Conservation (phyloP, 2,329 filamentous ascomycete genomes). For the Fonsecaea nubica region DNA sequence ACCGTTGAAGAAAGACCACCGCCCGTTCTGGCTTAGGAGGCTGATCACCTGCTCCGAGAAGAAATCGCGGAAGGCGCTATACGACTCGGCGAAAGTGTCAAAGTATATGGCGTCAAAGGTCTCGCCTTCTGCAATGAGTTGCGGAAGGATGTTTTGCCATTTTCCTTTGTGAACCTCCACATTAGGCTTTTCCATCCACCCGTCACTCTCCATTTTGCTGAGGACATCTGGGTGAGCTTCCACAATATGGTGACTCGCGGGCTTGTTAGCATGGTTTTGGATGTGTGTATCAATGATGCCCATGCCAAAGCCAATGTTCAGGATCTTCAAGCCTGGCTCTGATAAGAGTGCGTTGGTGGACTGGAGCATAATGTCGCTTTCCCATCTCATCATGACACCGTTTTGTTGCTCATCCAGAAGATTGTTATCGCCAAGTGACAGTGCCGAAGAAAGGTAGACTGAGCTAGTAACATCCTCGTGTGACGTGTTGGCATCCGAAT, state of each 20-base stretch:
- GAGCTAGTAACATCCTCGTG: conserved; percentile 33
- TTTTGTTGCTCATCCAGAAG: conserved; percentile 78
- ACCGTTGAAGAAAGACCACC: conserved; percentile 72
- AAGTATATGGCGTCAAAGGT: conserved; percentile 92
- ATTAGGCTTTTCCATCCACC: conserved; percentile 69
- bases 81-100: conserved; percentile 96
- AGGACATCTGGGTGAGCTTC: conserved; percentile 84
- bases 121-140: conserved; percentile 70
- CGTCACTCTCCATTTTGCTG: conserved; percentile 68
- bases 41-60: conserved; percentile 86
- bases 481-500: conserved; percentile 44
- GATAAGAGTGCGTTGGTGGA: conserved; percentile 73
- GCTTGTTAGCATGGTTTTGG: conserved; percentile 63
- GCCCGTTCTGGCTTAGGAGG: conserved; percentile 69
- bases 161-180: conserved; percentile 70
- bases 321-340: conserved; percentile 68
- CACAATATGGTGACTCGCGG: conserved; percentile 78
- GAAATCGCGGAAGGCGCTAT: conserved; percentile 81
- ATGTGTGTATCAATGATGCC: conserved; percentile 84
- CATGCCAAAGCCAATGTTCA: conserved; percentile 92
- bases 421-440: conserved; percentile 69
- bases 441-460: conserved; percentile 68
- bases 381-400: conserved; percentile 94
- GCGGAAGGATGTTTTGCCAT: conserved; percentile 81
- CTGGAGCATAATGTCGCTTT: conserved; percentile 81